Evolutionary conservation across 1,284 basidiomycete species (phyloP).

Genomic region (Bjerkandera adusta): DNA sequence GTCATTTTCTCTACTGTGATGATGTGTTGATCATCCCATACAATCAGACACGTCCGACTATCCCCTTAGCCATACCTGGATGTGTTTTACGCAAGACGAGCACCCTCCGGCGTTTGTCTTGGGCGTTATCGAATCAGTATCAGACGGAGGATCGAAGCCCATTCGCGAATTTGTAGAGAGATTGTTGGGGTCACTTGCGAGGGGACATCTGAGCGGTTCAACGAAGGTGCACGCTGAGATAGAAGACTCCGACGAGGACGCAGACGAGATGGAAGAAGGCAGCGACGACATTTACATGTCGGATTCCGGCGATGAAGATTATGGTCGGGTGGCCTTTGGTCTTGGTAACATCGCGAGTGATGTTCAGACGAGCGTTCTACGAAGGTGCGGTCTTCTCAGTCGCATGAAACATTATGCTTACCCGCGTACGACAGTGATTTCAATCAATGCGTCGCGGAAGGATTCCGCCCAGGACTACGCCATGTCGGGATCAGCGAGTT

Average conservation of each 20-base stretch:
- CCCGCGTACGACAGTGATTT: conserved; percentile 47
- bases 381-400: background rate
- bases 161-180: conserved; percentile 40
- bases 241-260: conserved; percentile 31
- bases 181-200: conserved; percentile 21
- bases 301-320: conserved; percentile 26
- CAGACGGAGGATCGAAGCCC: conserved; percentile 38
- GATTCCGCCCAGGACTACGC: conserved; percentile 54
- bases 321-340: conserved; percentile 20
- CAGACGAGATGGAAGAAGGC: conserved; percentile 26
- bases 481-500: conserved; percentile 45
- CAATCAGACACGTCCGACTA: conserved; percentile 65
- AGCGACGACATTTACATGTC: conserved; percentile 25
- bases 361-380: background rate
- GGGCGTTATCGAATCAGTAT: conserved; percentile 41
- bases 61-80: conserved; percentile 51
- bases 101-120: conserved; percentile 36
- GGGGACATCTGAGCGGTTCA: conserved; percentile 8
- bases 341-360: background rate
- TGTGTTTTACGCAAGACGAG: conserved; percentile 47
- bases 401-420: conserved; percentile 5
- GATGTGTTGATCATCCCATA: background rate
- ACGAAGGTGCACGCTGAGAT: conserved; percentile 33
- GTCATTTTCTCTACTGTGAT: no score
- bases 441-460: conserved; percentile 47